Percentiles rank a stretch among this genome's conserved stretches.
Conservation (phyloP, 208 protist genomes). For the Leishmania martiniquensis region DNA sequence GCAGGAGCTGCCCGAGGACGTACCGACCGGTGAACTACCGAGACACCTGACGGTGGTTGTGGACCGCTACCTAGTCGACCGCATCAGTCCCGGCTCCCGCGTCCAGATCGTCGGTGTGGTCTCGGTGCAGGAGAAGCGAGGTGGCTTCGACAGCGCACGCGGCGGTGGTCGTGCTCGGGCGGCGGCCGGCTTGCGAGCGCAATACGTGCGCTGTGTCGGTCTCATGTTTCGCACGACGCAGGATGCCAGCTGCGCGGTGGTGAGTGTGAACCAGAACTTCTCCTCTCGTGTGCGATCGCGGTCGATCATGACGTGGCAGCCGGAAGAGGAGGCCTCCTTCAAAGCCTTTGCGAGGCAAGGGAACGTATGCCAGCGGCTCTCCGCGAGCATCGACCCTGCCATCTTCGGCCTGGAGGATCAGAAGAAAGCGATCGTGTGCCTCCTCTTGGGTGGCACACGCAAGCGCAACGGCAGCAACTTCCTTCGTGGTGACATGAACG, state of each 20-base stretch:
- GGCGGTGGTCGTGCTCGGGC: constrained; percentile 43
- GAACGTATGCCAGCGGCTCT: constrained; percentile 95
- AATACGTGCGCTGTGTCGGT: constrained; percentile 88
- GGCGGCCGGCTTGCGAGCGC: constrained; percentile 83
- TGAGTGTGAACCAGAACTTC: constrained; percentile 91
- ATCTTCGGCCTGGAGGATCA: constrained; percentile 98
- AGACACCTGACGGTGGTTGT: constrained; percentile 87
- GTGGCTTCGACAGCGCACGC: constrained; percentile 45
- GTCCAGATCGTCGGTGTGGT: constrained; percentile 94
- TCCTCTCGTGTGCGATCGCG: constrained; percentile 85
- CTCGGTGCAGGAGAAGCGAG: constrained; percentile 84
- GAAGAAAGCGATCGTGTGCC: constrained; percentile 96
- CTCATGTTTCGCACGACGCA: constrained; percentile 72
- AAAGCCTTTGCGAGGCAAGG: constrained; percentile 84
- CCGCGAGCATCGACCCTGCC: constrained; percentile 96
- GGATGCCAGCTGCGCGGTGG: constrained; percentile 44
- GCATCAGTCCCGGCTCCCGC: constrained; percentile 96
- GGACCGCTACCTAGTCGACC: constrained; percentile 94
- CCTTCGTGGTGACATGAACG: constrained; percentile 99
- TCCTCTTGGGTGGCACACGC: constrained; percentile 98
- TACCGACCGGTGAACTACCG: constrained; percentile 94
- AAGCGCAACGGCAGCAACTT: constrained; percentile 98
- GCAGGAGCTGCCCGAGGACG: constrained; percentile 95
- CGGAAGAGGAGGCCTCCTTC: constrained; percentile 90
- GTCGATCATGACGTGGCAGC: constrained; percentile 79